A percentile compares a stretch with the other conserved stretches of the same genome.
Evolutionary conservation across 1,139 yeast genomes (phyloP).

Genomic region (Diutina mesorugosa): DNA sequence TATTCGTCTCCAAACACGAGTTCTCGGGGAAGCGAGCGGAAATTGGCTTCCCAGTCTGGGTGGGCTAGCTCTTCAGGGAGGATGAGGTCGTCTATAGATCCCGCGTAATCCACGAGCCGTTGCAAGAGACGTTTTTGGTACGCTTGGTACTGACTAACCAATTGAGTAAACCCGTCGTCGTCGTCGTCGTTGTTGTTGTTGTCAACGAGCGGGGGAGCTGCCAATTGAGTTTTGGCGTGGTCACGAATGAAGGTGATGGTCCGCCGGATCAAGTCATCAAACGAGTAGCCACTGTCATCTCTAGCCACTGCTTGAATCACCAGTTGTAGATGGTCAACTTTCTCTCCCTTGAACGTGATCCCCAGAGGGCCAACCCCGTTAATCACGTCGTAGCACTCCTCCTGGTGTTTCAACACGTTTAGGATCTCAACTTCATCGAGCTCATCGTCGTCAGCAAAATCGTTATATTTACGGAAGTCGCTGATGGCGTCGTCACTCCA

Average conservation of each 20-base stretch:
- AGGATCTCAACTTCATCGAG: slow-evolving; percentile 7
- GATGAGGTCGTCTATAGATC: not conserved
- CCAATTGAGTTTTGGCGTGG: not conserved
- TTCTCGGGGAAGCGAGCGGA: not conserved
- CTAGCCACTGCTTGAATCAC: slow-evolving; percentile 8
- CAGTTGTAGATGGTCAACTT: slow-evolving; percentile 10
- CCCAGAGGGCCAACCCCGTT: slow-evolving; percentile 10
- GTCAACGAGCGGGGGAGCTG: slow-evolving; percentile 1
- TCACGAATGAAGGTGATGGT: slow-evolving; percentile 3
- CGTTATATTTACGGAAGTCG: slow-evolving; percentile 4
- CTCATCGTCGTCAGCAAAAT: slow-evolving; percentile 6
- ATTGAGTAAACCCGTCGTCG: not conserved
- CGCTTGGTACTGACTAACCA: not conserved
- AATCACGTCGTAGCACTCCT: slow-evolving; percentile 13
- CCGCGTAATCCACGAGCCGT: not conserved
- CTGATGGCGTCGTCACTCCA: slow-evolving; percentile 7
- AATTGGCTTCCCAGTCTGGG: not conserved
- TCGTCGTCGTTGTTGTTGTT: not conserved
- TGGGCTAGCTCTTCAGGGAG: not conserved
- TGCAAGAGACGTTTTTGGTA: not conserved
- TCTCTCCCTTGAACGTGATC: not conserved
- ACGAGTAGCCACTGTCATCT: slow-evolving; percentile 4
- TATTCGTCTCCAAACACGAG: not conserved
- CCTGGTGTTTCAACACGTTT: slow-evolving; percentile 13
- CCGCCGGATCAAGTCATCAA: slow-evolving; percentile 5